Conservation (phyloP, 768 basidiomycete genomes). For the Lactarius psammicola region DNA sequence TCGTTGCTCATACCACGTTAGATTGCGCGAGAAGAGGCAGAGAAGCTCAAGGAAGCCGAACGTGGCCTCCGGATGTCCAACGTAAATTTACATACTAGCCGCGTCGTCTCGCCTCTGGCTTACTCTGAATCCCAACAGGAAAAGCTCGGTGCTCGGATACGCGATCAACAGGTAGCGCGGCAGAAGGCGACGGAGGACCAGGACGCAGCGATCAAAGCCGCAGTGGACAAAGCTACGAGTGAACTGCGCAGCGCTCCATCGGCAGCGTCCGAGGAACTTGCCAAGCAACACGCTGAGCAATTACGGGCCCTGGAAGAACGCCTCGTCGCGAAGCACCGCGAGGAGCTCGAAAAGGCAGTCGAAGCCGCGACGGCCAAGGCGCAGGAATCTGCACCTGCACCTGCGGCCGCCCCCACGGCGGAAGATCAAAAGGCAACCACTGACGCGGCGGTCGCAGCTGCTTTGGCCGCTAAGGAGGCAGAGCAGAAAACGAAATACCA, state of each 20-base stretch:
- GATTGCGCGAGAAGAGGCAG: conserved; percentile 29
- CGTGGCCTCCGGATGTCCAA: conserved; percentile 29
- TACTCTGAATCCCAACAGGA: conserved; percentile 42
- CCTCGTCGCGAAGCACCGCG: conserved; percentile 51
- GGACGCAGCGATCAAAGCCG: conserved; percentile 52
- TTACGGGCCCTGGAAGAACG: conserved; percentile 53
- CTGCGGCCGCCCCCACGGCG: conserved; percentile 27
- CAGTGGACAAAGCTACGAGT: conserved; percentile 53
- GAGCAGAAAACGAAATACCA: conserved; percentile 47
- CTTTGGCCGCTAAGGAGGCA: conserved; percentile 49
- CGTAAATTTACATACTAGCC: conserved; percentile 21
- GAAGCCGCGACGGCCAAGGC: conserved; percentile 40
- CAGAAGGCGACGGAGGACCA: conserved; percentile 51
- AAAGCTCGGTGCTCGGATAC: conserved; percentile 44
- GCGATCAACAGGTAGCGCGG: conserved; percentile 50
- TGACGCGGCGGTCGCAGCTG: conserved; percentile 47
- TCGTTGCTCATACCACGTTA: conserved; percentile 3
- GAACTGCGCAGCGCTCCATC: conserved; percentile 40
- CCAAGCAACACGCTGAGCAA: conserved; percentile 58
- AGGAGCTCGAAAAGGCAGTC: conserved; percentile 50
- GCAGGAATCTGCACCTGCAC: conserved; percentile 29
- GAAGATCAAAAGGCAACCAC: conserved; percentile 47
- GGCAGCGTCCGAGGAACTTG: conserved; percentile 39
- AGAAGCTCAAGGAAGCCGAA: conserved; percentile 30
- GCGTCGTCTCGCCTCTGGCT: neutral